Evolutionary conservation across 768 basidiomycete species (phyloP).

Genomic region (Pisolithus marmoratus): DNA sequence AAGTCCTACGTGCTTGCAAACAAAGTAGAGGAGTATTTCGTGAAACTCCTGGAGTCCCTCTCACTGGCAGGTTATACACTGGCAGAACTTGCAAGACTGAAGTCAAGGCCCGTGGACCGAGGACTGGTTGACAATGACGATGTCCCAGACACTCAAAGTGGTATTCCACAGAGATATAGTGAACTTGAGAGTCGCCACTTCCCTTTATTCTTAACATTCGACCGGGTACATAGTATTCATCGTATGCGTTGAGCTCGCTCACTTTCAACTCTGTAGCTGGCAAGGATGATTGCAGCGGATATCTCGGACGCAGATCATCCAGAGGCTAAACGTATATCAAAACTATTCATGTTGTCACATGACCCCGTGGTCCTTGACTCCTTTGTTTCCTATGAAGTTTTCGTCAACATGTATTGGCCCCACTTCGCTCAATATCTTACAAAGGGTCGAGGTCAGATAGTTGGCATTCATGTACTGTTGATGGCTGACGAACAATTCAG

Average conservation of each 20-base stretch:
- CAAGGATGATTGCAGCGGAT: conserved; percentile 22
- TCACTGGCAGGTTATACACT: conserved; percentile 30
- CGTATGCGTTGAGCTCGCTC: background rate
- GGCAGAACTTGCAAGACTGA: conserved; percentile 32
- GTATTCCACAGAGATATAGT: conserved; percentile 45
- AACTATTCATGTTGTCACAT: conserved; percentile 39
- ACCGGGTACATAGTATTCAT: conserved; percentile 37
- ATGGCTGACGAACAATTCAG: conserved; percentile 26
- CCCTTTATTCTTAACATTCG: conserved; percentile 64
- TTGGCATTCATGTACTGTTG: conserved; percentile 3
- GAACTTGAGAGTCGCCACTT: conserved; percentile 55
- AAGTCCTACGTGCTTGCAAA: conserved; percentile 58
- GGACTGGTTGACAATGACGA: conserved; percentile 31
- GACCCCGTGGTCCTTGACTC: conserved; percentile 49
- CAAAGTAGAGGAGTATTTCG: conserved; percentile 64
- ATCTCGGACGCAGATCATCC: conserved; percentile 6
- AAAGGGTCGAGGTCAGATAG: conserved; percentile 1
- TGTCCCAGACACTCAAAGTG: conserved; percentile 26
- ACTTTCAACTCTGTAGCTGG: conserved; percentile 10
- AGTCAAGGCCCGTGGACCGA: conserved; percentile 14
- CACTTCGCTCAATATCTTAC: conserved; percentile 37
- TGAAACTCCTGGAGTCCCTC: conserved; percentile 43
- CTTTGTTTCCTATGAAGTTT: conserved; percentile 38
- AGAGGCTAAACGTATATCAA: background rate
- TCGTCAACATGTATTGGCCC: conserved; percentile 47